These are phyloP conservation scores for Hibiscus syriacus DNA, from an alignment of 345 rosid genomes.

Conservation along the genomic window DNA sequence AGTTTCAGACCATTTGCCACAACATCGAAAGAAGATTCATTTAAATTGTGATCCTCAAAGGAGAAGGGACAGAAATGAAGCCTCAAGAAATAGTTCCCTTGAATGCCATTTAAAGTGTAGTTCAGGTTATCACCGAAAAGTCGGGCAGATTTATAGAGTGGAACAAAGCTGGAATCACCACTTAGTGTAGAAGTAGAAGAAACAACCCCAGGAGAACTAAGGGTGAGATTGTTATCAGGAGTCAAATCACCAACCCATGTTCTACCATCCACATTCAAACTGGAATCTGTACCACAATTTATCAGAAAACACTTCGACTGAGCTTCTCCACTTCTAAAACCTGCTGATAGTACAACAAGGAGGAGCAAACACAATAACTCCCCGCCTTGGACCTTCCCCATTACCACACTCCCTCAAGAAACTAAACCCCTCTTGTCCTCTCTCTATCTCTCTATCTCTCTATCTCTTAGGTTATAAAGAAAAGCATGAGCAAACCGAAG, in stretches of 20 bases:
- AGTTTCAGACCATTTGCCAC: constrained; percentile 50
- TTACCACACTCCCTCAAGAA: constrained; percentile 18
- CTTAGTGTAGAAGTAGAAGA: constrained; percentile 23
- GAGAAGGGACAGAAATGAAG: constrained; percentile 69
- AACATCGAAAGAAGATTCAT: constrained; percentile 54
- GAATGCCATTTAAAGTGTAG: constrained; percentile 48
- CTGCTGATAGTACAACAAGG: constrained; percentile 22
- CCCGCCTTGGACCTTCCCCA: constrained; percentile 28
- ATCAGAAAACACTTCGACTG: constrained; percentile 42
- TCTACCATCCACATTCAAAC: constrained; percentile 49
- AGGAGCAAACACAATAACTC: constrained; percentile 16
- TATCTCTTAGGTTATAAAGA: neutral
- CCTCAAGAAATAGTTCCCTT: constrained; percentile 55
- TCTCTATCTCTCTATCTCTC: neutral
- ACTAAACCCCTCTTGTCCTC: constrained; percentile 1
- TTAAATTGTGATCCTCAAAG: constrained; percentile 35
- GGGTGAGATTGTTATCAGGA: constrained; percentile 37
- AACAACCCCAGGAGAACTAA: constrained; percentile 30
- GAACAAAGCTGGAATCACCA: constrained; percentile 31
- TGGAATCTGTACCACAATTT: constrained; percentile 60
- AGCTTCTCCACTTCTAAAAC: constrained; percentile 38
- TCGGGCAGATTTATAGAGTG: constrained; percentile 53
- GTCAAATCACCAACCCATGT: constrained; percentile 65
- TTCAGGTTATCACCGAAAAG: constrained; percentile 40
- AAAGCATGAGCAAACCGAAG: constrained; percentile 10